Evolutionary conservation across 139 green algal species (phyloP).

Genomic region (Prasinococcaceae sp.): DNA sequence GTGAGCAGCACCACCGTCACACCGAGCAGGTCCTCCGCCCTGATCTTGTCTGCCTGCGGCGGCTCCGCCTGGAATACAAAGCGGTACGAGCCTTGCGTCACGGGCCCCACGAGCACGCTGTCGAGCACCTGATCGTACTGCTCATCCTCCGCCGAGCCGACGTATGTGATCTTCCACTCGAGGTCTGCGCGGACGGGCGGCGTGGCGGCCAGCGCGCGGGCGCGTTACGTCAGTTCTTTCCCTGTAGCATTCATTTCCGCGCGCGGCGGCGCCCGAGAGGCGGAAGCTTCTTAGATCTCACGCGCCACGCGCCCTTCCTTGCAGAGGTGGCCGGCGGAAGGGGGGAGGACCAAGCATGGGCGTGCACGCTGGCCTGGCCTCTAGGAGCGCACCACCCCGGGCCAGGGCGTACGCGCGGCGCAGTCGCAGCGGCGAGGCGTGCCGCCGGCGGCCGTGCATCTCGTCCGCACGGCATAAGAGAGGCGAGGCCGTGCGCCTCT

Average conservation of each 20-base stretch:
- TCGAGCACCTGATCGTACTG: conserved; percentile 89
- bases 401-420: too few relatives aligned
- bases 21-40: conserved; percentile 63
- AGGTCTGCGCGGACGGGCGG: conserved; percentile 47
- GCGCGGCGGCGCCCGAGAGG: background rate
- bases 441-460: too few relatives aligned
- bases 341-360: background rate
- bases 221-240: background rate
- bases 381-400: too few relatives aligned
- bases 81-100: conserved; percentile 66
- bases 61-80: conserved; percentile 85
- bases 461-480: too few relatives aligned
- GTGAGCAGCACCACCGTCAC: conserved; percentile 90
- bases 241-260: background rate
- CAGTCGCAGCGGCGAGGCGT: too few relatives aligned
- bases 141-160: conserved; percentile 82
- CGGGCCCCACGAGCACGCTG: conserved; percentile 77
- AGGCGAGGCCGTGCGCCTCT: too few relatives aligned
- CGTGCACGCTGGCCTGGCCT: too few relatives aligned
- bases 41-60: conserved; percentile 62
- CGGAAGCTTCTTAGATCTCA: background rate
- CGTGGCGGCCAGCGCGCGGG: background rate
- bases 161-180: conserved; percentile 91
- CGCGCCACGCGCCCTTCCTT: background rate
- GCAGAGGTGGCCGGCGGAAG: background rate